phyloP scores from a whole-genome alignment of 352 stramenopile species.

The Phytophthora rubi region DNA sequence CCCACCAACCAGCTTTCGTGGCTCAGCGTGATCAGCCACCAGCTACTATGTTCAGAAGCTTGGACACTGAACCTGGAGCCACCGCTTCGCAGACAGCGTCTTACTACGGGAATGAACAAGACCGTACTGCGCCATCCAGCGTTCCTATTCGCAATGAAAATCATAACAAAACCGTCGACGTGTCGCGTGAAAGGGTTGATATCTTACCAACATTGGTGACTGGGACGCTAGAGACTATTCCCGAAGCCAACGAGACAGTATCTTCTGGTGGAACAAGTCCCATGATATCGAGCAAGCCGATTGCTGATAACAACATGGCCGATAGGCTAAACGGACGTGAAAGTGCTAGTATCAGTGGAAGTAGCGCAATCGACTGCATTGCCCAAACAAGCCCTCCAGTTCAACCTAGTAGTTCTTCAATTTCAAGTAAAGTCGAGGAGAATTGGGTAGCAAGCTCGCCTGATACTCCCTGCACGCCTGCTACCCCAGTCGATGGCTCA shows the following conservation, averaged over 20 bases:
- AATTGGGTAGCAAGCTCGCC: conserved; percentile 17
- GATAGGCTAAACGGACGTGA: neutral
- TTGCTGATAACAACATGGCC: neutral
- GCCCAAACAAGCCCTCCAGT: neutral
- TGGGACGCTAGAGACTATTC: conserved; percentile 28
- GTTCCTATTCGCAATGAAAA: neutral
- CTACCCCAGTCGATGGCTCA: neutral
- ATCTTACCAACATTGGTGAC: conserved; percentile 14
- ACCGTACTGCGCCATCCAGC: neutral
- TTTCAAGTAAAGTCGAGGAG: conserved; percentile 23
- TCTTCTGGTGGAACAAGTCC: conserved; percentile 5
- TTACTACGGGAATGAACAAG: neutral
- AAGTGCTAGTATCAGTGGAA: neutral
- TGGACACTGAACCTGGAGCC: neutral
- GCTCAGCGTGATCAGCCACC: neutral
- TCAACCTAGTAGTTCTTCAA: neutral
- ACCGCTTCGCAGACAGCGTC: too few species aligned
- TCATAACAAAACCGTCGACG: neutral
- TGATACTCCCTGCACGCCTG: neutral
- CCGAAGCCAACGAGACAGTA: conserved; percentile 24
- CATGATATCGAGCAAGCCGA: neutral
- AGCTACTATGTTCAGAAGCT: neutral
- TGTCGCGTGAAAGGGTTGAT: neutral
- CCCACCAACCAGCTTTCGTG: neutral
- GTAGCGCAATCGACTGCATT: neutral